phyloP scores from a whole-genome alignment of 176 grass and related monocot genomes.

The Zoysia pacifica region DNA sequence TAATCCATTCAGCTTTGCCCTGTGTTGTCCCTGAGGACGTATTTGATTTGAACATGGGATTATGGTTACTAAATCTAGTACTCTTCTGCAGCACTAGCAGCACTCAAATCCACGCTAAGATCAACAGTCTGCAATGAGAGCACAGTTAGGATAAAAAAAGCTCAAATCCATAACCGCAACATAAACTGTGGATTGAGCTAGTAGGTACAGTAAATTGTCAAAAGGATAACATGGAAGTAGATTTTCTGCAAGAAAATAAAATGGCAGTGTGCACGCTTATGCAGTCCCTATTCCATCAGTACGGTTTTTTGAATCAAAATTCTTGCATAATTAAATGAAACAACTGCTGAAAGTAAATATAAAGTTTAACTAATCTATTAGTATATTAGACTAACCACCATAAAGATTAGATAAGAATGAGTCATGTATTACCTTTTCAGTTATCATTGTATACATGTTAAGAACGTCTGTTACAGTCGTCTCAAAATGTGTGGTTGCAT shows the following conservation, averaged over 20 bases:
- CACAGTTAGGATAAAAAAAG: conserved; percentile 51
- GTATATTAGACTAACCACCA: neutral
- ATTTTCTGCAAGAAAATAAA: neutral
- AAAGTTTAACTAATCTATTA: neutral
- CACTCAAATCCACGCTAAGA: conserved; percentile 82
- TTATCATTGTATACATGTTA: conserved; percentile 80
- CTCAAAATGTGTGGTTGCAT: conserved; percentile 91
- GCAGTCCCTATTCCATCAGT: neutral
- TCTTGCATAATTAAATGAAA: neutral
- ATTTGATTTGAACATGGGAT: conserved; percentile 3
- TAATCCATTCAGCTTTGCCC: conserved; percentile 17
- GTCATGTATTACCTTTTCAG: conserved; percentile 60
- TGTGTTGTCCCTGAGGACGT: neutral
- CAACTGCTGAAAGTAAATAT: neutral
- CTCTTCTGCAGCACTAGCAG: conserved; percentile 82
- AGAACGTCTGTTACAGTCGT: conserved; percentile 81
- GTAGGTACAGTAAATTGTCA: neutral
- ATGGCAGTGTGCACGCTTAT: neutral
- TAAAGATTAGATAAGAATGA: conserved; percentile 18
- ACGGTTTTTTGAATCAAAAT: too few species aligned
- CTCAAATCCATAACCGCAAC: conserved; percentile 59
- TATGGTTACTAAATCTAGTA: conserved; percentile 41
- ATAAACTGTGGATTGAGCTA: neutral
- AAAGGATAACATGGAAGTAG: neutral
- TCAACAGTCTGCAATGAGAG: conserved; percentile 52